These are phyloP conservation scores for Claviceps pazoutovae DNA, from an alignment of 2,329 filamentous ascomycete genomes.

Conservation along the genomic window DNA sequence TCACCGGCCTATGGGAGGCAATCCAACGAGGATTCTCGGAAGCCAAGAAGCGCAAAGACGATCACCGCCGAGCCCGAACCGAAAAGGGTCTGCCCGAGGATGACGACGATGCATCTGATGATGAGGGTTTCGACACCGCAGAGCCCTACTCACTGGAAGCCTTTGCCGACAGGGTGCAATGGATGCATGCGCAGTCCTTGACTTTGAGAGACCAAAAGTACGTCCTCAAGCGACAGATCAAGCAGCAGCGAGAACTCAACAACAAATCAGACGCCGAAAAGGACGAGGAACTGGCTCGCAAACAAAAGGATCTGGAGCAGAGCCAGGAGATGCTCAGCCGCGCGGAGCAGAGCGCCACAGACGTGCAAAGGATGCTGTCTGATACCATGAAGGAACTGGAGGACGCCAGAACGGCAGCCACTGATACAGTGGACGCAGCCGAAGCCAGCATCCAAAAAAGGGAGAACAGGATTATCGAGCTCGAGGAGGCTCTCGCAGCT, in stretches of 20 bases:
- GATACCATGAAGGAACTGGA: constrained; percentile 35
- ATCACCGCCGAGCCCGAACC: constrained; percentile 35
- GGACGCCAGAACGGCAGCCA: constrained; percentile 14
- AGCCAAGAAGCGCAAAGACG: constrained; percentile 38
- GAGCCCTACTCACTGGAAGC: constrained; percentile 59
- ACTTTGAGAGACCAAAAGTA: constrained; percentile 75
- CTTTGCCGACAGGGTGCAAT: constrained; percentile 67
- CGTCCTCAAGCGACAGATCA: constrained; percentile 81
- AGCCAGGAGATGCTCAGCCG: constrained; percentile 21
- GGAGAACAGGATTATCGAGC: constrained; percentile 24
- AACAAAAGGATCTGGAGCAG: constrained; percentile 41
- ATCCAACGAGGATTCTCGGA: constrained; percentile 38
- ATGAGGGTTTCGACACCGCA: constrained; percentile 42
- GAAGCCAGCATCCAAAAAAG: constrained; percentile 19
- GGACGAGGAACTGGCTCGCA: constrained; percentile 47
- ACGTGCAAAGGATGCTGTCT: constrained; percentile 34
- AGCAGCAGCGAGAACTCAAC: constrained; percentile 88
- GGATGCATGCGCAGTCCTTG: constrained; percentile 63
- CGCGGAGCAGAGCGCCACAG: constrained; percentile 24
- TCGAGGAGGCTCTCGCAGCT: constrained; percentile 18
- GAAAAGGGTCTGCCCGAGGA: constrained; percentile 41
- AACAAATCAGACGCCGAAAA: constrained; percentile 67
- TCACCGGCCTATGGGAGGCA: constrained; percentile 43
- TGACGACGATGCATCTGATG: constrained; percentile 48
- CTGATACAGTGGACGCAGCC: constrained; percentile 11